Evolutionary conservation across 768 basidiomycete genomes (phyloP).

Genomic region (Russula sp.): DNA sequence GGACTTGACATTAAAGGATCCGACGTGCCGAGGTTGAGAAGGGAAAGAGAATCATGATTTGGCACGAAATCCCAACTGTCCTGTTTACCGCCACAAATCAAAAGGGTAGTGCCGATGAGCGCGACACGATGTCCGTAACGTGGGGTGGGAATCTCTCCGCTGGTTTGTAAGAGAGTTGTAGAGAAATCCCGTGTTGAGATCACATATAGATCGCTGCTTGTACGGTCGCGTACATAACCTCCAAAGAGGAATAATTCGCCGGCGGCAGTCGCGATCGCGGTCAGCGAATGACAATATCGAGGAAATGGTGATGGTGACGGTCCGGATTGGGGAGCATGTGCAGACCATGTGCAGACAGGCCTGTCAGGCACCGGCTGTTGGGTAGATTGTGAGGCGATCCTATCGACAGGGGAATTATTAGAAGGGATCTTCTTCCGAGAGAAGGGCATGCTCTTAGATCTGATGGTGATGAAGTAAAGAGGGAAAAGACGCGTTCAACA

Average conservation of each 20-base stretch:
- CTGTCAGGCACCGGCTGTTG: too few species aligned
- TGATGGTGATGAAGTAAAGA: too few species aligned
- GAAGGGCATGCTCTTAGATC: too few species aligned
- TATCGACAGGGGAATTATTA: too few species aligned
- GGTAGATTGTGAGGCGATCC: too few species aligned
- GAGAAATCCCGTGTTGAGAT: constrained; percentile 76
- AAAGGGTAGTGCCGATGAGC: constrained; percentile 89
- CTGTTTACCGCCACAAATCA: constrained; percentile 97
- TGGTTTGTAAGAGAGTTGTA: constrained; percentile 81
- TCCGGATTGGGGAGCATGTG: too few species aligned
- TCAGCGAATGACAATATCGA: constrained; percentile 70
- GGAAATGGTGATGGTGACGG: constrained; percentile 40
- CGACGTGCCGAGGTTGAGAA: constrained; percentile 84
- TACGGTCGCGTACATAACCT: constrained; percentile 49
- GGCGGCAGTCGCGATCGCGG: constrained; percentile 53
- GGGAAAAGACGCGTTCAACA: too few species aligned
- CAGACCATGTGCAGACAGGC: too few species aligned
- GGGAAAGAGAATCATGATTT: constrained; percentile 82
- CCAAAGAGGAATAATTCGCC: constrained; percentile 97
- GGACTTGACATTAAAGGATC: constrained; percentile 1
- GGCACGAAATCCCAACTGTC: constrained; percentile 50
- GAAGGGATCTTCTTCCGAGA: too few species aligned
- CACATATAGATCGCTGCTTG: constrained; percentile 86
- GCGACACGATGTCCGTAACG: constrained; percentile 89
- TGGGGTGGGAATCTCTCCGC: constrained; percentile 81